A percentile compares a stretch with the other conserved stretches of the same genome.
These are phyloP conservation scores for Triticum turgidum DNA, from an alignment of 176 grass and related monocot species.

Conservation along the genomic window DNA sequence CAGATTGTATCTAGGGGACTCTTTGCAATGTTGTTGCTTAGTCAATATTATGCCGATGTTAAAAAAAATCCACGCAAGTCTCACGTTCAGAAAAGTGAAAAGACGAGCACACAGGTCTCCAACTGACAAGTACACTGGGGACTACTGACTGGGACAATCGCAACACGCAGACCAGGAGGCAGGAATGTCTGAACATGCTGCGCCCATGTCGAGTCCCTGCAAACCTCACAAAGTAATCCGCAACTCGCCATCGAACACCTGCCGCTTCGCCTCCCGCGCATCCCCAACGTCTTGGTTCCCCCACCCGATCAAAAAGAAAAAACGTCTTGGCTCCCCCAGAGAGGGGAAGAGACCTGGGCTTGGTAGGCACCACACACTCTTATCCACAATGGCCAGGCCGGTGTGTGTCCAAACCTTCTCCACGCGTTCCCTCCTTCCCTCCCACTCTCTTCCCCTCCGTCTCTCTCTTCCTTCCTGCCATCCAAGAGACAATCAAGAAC, in stretches of 20 bases:
- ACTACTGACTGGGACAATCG: slow-evolving; percentile 16
- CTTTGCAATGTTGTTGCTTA: too few species aligned
- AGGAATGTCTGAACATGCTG: slow-evolving; percentile 45
- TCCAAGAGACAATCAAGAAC: slow-evolving; percentile 2
- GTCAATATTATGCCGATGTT: too few species aligned
- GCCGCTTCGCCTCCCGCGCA: slow-evolving; percentile 4
- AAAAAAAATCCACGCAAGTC: too few species aligned
- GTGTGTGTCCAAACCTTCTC: slow-evolving; percentile 42
- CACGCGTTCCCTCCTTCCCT: slow-evolving; percentile 34
- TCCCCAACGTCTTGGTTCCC: neutral
- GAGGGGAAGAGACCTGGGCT: slow-evolving; percentile 13
- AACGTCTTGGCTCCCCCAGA: neutral
- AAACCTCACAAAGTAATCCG: slow-evolving; percentile 33
- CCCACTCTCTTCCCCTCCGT: neutral
- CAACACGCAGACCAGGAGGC: neutral
- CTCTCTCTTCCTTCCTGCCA: neutral
- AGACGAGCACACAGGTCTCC: neutral
- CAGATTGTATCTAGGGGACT: too few species aligned
- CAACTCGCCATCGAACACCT: neutral
- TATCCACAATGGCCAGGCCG: slow-evolving; percentile 41
- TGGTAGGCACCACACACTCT: slow-evolving; percentile 46
- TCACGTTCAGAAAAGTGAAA: neutral
- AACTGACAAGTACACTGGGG: neutral
- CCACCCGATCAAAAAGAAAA: too few species aligned
- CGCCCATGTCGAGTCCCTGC: slow-evolving; percentile 48